These are phyloP conservation scores for Starmerella powellii DNA, from an alignment of 805 yeast genomes.

Conservation along the genomic window DNA sequence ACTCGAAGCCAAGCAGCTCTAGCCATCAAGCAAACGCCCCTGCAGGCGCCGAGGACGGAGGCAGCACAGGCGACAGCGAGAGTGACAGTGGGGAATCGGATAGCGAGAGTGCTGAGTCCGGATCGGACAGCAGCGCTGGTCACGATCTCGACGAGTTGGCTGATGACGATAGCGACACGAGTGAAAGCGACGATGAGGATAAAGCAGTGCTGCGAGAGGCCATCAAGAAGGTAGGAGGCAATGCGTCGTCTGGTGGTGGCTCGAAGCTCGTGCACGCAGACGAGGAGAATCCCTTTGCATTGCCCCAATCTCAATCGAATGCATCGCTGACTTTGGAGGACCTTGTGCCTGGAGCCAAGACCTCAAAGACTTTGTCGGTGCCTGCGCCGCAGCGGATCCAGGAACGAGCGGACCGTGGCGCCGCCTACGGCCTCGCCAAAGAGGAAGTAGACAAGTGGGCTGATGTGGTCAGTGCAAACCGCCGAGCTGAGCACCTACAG, in stretches of 20 bases:
- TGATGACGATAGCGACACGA: no score
- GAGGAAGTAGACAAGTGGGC: slow-evolving; percentile 83
- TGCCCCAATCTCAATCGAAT: slow-evolving; percentile 8
- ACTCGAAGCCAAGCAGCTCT: no score
- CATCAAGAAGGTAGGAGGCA: slow-evolving; percentile 29
- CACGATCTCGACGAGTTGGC: slow-evolving; percentile 13
- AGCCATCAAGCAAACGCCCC: no score
- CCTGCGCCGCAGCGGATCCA: slow-evolving; percentile 83
- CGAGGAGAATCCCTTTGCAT: slow-evolving; percentile 28
- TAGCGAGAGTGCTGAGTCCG: no score
- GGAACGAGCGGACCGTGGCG: slow-evolving; percentile 70
- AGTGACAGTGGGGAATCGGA: not conserved
- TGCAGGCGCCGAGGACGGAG: no score
- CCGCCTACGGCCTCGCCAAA: slow-evolving; percentile 81
- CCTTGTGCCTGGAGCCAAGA: slow-evolving; percentile 32
- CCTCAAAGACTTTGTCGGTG: slow-evolving; percentile 45
- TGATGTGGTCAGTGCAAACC: slow-evolving; percentile 63
- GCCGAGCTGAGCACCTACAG: slow-evolving; percentile 71
- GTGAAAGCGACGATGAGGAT: slow-evolving; percentile 36
- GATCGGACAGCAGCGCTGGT: no score
- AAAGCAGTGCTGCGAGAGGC: slow-evolving; percentile 35
- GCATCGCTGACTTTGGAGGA: slow-evolving; percentile 60
- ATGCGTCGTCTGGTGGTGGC: not conserved
- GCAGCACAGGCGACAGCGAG: not conserved
- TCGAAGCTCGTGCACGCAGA: slow-evolving; percentile 24